A percentile compares a stretch with the other conserved stretches of the same genome.
Conservation (phyloP, 192 early-diverging fungal genomes). For the Podila clonocystis region DNA sequence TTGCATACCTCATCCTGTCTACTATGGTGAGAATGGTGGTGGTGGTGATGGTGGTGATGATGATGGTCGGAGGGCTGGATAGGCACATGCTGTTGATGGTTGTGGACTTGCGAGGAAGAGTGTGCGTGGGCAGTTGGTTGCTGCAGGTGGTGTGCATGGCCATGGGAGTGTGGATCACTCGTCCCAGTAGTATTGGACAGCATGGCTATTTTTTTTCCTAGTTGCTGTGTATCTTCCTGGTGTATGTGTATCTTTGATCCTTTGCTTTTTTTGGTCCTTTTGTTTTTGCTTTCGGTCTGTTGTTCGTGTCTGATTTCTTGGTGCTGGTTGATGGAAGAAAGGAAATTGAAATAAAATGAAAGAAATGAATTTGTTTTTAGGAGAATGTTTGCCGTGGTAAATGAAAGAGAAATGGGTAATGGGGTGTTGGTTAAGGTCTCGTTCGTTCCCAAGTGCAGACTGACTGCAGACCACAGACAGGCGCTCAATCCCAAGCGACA, state of each 20-base stretch:
- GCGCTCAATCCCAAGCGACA: no score
- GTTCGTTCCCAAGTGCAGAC: no score
- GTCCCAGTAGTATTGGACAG: neutral
- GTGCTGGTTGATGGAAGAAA: neutral
- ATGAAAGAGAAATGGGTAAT: neutral
- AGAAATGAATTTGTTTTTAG: neutral
- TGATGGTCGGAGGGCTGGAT: constrained; percentile 7
- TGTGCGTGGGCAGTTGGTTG: neutral
- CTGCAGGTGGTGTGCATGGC: neutral
- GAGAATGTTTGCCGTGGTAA: neutral
- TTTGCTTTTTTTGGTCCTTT: neutral
- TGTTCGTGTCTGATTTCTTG: neutral
- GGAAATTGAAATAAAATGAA: neutral
- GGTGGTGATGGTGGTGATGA: constrained; percentile 15
- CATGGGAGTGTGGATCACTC: no score
- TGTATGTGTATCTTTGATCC: neutral
- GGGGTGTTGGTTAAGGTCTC: neutral
- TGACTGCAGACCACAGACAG: no score
- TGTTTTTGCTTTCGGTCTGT: neutral
- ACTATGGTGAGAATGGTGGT: constrained; percentile 22
- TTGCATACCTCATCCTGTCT: constrained; percentile 30
- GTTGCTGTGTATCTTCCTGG: constrained; percentile 5
- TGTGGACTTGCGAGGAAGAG: neutral
- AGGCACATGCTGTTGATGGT: neutral
- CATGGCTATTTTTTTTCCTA: neutral